A percentile compares a stretch with the other conserved stretches of the same genome.
Conservation (phyloP, 2,329 filamentous ascomycete genomes). For the Penicillium nordicum region DNA sequence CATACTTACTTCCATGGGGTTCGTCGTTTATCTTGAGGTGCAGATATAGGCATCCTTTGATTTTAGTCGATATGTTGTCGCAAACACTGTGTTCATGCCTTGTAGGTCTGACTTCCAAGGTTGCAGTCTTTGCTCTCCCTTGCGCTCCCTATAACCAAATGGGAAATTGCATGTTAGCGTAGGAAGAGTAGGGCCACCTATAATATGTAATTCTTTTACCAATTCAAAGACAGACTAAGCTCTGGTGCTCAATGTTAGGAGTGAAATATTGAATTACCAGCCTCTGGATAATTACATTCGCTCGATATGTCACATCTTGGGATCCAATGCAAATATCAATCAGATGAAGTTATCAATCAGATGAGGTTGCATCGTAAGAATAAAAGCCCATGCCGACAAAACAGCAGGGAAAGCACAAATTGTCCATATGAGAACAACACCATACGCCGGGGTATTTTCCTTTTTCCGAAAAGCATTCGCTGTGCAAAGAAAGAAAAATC, state of each 20-base stretch:
- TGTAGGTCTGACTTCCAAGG: neutral
- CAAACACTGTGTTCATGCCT: neutral
- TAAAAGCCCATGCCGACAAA: neutral
- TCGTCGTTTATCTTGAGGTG: neutral
- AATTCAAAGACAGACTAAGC: neutral
- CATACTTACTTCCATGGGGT: neutral
- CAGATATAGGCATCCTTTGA: neutral
- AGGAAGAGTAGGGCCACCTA: neutral
- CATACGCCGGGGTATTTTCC: slow-evolving; percentile 12
- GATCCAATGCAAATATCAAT: neutral
- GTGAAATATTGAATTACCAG: neutral
- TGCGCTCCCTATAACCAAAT: neutral
- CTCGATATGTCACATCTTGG: neutral
- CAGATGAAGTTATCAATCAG: neutral
- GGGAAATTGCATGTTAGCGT: neutral
- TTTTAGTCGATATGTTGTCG: neutral
- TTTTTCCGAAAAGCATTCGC: slow-evolving; percentile 7
- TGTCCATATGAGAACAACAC: slow-evolving; percentile 5
- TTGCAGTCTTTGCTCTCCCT: neutral
- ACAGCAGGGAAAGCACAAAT: neutral
- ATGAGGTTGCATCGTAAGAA: neutral
- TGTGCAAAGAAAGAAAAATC: slow-evolving; percentile 9
- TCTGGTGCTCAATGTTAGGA: neutral
- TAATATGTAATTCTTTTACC: neutral
- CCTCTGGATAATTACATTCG: neutral